Base-by-base conservation (phyloP, 2,329 filamentous ascomycete genomes). In the Trichoderma sp. region DNA sequence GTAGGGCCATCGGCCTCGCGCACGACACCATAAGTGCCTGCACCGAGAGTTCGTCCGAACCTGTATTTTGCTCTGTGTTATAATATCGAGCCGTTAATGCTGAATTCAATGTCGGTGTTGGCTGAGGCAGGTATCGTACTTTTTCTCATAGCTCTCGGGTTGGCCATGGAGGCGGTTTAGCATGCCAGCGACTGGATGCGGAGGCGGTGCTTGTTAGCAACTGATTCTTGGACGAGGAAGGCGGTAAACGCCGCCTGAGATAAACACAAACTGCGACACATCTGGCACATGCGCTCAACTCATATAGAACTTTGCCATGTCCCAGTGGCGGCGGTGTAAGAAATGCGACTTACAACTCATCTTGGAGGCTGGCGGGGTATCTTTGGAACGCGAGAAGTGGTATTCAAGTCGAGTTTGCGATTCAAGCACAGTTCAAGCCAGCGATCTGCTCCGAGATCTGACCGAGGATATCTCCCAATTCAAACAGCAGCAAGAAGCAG, bases 111-210 rank as follows among this genome's bases (percentile, higher is more conserved):
- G 56, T 63, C 56, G 60, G 31, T 3, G 31, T 3, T 56, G 4
- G 14, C 38, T 24, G 1, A 27, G 65, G 60, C 4, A 21, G 7
- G 31, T 33, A 64, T 63, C 78, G 82, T 87, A 97, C 94, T 99
- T 99, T 87, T 97, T 98, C 84, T 98, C 97, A 88, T 99, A 99
- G 87, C 95, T 98, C 80, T 97, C 95, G 80, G 96, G 96, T 88
- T 98, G 96, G 85, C 95, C 95, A 82, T 97, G 94, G 82, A 98
- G 93, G 90, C 96, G 95, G 87, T 96, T 97, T 81, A 98, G 89
- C 94, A 98, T 97, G 83, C 90, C 93, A 80, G 93, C 88, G 87
- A 97, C 95, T 97, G 77, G 71, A 75, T 56, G 16, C 14, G 24
- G 29, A 38, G 41, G 16, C 2, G 21, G 24, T 0, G 4, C 31